phyloP scores from a whole-genome alignment of 768 basidiomycete genomes.

The Pleurotus giganteus region DNA sequence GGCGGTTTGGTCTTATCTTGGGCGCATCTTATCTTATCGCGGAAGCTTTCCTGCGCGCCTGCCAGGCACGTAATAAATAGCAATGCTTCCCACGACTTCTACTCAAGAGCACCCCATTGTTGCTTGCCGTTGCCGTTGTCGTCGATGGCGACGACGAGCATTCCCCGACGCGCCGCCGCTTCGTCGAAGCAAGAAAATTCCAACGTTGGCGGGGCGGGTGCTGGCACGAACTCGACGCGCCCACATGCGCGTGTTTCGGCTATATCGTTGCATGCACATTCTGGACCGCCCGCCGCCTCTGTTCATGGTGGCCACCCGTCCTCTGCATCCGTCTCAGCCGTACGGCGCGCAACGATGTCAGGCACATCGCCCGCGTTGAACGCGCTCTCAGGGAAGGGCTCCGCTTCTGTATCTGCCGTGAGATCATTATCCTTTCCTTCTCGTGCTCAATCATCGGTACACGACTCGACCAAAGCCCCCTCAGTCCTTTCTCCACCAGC shows the following conservation, averaged over 20 bases:
- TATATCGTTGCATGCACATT: conserved; percentile 8
- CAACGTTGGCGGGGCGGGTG: background rate
- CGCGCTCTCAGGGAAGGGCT: background rate
- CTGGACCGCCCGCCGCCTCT: conserved; percentile 11
- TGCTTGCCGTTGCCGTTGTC: background rate
- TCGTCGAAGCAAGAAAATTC: background rate
- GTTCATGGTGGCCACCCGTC: background rate
- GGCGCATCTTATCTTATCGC: conserved; percentile 4
- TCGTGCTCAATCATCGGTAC: background rate
- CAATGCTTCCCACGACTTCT: background rate
- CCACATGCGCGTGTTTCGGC: conserved; percentile 11
- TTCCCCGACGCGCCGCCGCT: background rate
- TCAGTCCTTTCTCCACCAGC: background rate
- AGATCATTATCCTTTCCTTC: conserved; percentile 6
- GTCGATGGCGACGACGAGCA: conserved; percentile 5
- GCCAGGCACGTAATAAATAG: background rate
- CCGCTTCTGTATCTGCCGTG: conserved; percentile 4
- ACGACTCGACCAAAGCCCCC: background rate
- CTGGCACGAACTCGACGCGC: conserved; percentile 6
- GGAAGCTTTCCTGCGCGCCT: background rate
- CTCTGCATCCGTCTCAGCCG: conserved; percentile 1
- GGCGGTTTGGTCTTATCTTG: background rate
- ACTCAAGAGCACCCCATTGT: background rate
- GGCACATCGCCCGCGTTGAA: background rate
- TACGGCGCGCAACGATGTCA: background rate